Base-by-base conservation (phyloP, 176 grass and related monocot species). In the Luzula sylvatica region DNA sequence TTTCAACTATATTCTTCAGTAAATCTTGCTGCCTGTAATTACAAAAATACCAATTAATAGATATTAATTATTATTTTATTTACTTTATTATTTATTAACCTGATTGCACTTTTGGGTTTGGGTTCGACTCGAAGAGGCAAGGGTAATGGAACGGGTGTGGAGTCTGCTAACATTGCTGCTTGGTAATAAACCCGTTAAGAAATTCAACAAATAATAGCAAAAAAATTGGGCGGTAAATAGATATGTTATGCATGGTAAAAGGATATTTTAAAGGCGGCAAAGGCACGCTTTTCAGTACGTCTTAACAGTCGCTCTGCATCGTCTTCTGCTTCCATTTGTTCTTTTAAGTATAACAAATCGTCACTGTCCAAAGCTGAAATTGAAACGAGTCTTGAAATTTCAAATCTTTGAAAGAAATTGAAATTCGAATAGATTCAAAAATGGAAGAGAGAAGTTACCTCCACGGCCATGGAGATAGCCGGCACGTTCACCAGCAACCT, bases 251-350 rank as follows among this genome's bases (percentile, higher is more conserved):
- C 2, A 64, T 5, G 3, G 65, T 55, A 25, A 64, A 65, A 73
- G 90, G 92, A 96, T 96, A 96, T 96, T 67, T 96, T 96, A 86
- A 96, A 96, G 32, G 92, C 92, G 40, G 81, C 92, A 74, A 96
- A 96, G 17, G 92, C 92, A 14, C 78, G 71, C 65, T 96, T 96
- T 51, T 96, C 92, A n/a, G 92, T 89, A 38, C 75, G 81, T 1
- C 74, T 75, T 18, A 96, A 82, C 45, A 96, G 92, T 51, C 85
- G 81, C 65, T 96, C 92, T 18, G 92, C 85, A 42, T 96, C 92
- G 79, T 96, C 74, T 68, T 96, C 92, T 52, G 92, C 92, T 62
- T 96, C 92, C 92, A 96, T 96, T 63, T 96, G 92, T 56, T 96
- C 92, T 73, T 96, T 96, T 15, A 96, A 65, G 71, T 96, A 96